Evolutionary conservation across 2,329 filamentous ascomycete genomes (phyloP).

Genomic region (Hypoxylon sp.): DNA sequence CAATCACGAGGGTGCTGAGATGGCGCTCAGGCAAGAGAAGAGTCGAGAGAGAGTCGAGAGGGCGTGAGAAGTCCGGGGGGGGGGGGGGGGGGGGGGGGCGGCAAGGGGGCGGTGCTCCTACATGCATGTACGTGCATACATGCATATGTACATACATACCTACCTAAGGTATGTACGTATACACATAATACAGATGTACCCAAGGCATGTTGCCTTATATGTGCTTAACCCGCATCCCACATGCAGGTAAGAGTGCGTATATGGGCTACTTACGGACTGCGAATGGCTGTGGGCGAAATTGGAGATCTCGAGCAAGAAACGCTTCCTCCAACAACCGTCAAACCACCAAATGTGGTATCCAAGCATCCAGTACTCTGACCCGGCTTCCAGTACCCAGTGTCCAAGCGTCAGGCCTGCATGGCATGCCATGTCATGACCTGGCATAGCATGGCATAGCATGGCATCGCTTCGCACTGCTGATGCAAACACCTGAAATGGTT

Average conservation of each 20-base stretch:
- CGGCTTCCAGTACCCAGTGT: no score
- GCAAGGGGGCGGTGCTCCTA: no score
- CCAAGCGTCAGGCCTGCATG: conserved; percentile 17
- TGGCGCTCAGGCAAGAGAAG: no score
- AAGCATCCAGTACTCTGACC: background rate
- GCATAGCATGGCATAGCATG: background rate
- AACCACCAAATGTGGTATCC: background rate
- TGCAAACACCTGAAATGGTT: conserved; percentile 27
- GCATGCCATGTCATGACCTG: background rate
- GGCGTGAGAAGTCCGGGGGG: conserved; percentile 24
- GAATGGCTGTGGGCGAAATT: no score
- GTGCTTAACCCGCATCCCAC: no score
- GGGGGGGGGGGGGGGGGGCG: conserved; percentile 8
- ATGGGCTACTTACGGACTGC: no score
- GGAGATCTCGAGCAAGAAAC: no score
- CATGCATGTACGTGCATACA: background rate
- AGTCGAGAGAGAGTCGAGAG: background rate
- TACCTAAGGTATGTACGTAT: background rate
- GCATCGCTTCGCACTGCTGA: background rate
- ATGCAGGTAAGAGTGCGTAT: no score
- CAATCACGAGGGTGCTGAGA: conserved; percentile 1
- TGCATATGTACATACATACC: background rate
- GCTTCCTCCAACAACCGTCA: background rate
- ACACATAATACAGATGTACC: no score
- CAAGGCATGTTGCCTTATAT: no score